These are phyloP conservation scores for Trichophyton simii DNA, from an alignment of 2,329 filamentous ascomycete species.

Conservation along the genomic window DNA sequence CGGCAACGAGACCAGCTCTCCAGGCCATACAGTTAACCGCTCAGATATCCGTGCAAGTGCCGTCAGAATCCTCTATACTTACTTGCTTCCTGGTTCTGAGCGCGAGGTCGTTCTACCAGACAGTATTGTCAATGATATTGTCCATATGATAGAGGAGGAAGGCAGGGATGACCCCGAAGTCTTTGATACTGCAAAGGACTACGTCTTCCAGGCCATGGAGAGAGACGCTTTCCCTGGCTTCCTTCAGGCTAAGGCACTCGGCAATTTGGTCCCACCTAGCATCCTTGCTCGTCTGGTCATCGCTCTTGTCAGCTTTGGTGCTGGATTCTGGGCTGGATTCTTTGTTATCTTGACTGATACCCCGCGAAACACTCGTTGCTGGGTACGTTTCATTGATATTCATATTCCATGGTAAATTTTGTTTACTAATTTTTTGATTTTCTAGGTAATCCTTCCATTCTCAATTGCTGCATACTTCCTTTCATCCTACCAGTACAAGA, in stretches of 20 bases:
- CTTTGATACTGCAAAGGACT: constrained; percentile 95
- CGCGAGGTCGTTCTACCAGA: constrained; percentile 89
- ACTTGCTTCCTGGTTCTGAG: constrained; percentile 85
- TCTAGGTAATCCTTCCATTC: constrained; percentile 71
- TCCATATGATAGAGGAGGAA: constrained; percentile 74
- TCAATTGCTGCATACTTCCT: constrained; percentile 81
- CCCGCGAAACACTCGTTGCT: constrained; percentile 60
- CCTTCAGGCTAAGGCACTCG: constrained; percentile 83
- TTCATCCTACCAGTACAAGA: constrained; percentile 84
- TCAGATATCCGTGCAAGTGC: constrained; percentile 86
- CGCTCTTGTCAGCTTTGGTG: constrained; percentile 77
- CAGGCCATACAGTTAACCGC: constrained; percentile 69
- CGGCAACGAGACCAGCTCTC: constrained; percentile 65
- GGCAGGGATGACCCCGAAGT: constrained; percentile 93
- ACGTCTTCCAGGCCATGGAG: constrained; percentile 99
- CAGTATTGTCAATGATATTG: constrained; percentile 74
- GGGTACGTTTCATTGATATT: constrained; percentile 49
- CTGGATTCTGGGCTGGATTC: constrained; percentile 86
- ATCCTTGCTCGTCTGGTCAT: constrained; percentile 75
- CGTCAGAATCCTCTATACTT: constrained; percentile 98
- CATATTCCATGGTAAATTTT: neutral
- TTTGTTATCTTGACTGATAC: constrained; percentile 83
- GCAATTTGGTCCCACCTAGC: constrained; percentile 86
- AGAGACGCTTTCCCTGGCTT: constrained; percentile 98
- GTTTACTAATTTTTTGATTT: constrained; percentile 13